Evolutionary conservation across 2,329 filamentous ascomycete species (phyloP).

Genomic region (Venturia oleaginea): DNA sequence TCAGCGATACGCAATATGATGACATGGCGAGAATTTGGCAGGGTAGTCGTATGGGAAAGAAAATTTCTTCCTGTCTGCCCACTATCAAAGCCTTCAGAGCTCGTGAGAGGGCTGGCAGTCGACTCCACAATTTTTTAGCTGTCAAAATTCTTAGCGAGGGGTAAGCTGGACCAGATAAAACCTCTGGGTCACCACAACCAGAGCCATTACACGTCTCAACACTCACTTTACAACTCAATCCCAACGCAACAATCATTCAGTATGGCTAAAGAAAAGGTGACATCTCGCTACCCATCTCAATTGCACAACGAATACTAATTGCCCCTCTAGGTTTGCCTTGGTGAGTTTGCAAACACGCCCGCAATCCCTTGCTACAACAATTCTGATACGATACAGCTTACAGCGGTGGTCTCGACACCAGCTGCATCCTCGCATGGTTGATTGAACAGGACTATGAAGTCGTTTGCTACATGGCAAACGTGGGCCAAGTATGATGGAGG

Average conservation of each 20-base stretch:
- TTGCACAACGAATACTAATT: background rate
- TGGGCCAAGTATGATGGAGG: conserved; percentile 43
- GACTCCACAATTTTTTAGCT: background rate
- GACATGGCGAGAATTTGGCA: background rate
- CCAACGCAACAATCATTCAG: background rate
- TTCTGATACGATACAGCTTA: conserved; percentile 26
- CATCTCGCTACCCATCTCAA: background rate
- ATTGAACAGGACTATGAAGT: conserved; percentile 51
- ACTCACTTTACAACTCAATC: background rate
- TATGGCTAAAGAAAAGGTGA: conserved; percentile 1
- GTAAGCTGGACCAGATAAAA: background rate
- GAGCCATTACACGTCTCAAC: background rate
- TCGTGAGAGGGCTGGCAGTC: background rate
- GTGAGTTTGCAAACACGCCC: no score
- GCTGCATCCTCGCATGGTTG: conserved; percentile 42
- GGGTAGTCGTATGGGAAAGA: background rate
- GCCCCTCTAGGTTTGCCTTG: conserved; percentile 33
- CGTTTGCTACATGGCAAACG: conserved; percentile 48
- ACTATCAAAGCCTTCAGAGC: background rate
- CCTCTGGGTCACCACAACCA: background rate
- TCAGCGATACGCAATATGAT: background rate
- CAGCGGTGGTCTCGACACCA: conserved; percentile 51
- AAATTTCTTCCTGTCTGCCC: background rate
- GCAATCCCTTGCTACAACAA: no score
- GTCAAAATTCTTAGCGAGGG: background rate